Evolutionary conservation across 768 basidiomycete genomes (phyloP), one percentile per base, ranked within the genome.

Genomic region (Tephrocybe sp.): DNA sequence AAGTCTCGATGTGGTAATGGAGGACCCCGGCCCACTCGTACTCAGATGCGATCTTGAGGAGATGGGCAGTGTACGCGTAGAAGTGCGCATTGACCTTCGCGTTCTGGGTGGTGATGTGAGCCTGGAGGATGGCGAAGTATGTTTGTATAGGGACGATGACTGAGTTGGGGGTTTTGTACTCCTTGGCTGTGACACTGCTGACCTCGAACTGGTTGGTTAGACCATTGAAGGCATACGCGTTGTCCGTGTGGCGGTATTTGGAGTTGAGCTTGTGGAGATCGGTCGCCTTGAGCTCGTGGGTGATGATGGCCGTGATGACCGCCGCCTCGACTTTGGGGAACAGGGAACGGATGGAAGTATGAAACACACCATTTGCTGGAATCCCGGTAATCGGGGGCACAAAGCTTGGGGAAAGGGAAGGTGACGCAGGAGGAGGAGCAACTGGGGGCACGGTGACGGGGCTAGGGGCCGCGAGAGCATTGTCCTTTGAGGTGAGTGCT

Each of bases 311-410:
- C 4, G 42, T 41, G 42, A 58, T 49, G 43, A 39, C 42, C 36
- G 47, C 51, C 53, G 53, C 40, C 53, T 57, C 49, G 49, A 57
- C 41, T 43, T 61, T 56, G 26, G 59, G 58, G 45, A 63, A 59
- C 19, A 47, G 37, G 26, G 38, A 0, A 13, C 24, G 36, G 30
- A 53, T 43, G 27, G 55, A 53, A 30, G 28, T 30, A 6, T 6
- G 28, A 12, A 12, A 30, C 28, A 12, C 12, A 30, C 28, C 28
- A 12, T 6, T 7, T 12, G 28, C 28, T 30, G 28, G 28, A 30
- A 7, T 30, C 12, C 7, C 28, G 28, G 28, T 7, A 12, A 30
- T 30, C 28, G 28, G 28, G 6, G 28, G 28, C 28, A 30, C 28
- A 30, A n/a, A n/a, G n/a, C n/a, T n/a, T n/a, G n/a, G n/a, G n/a